These are phyloP conservation scores for slime mould (Dictyostelium discoideum) DNA, from an alignment of 78 protist species.

Conservation along the genomic window dicty_2.7 NC_007088.5:2044001-2044500, in stretches of 20 bases:
- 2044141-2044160: background rate
- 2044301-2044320: background rate
- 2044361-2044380: background rate
- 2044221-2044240: background rate
- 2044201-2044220: background rate
- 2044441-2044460: background rate
- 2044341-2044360: background rate
- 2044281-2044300: background rate
- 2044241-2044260: background rate
- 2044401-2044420: background rate
- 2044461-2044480: background rate
- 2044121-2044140: background rate
- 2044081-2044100: background rate
- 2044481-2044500: background rate
- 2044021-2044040: background rate
- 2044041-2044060: background rate
- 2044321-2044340: background rate
- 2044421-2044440: background rate
- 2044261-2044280: background rate
- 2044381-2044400: background rate
- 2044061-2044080: background rate
- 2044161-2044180: background rate
- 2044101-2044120: background rate
- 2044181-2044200: background rate
- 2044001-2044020: background rate